Conservation (phyloP, 768 basidiomycete genomes). For the Lentinus tigrinus region DNA sequence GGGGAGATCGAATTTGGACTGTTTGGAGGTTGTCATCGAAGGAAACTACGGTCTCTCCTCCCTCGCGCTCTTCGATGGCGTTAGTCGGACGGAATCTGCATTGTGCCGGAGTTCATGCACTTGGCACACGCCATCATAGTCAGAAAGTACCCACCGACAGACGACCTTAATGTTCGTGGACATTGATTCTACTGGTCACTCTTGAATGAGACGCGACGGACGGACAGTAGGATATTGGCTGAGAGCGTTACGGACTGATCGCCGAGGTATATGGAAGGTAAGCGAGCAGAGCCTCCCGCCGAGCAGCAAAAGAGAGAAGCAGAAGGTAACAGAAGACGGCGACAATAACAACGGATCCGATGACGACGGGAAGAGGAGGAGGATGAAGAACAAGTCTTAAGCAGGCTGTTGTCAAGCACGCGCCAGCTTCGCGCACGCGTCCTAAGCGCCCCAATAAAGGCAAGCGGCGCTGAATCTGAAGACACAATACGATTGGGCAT, state of each 20-base stretch:
- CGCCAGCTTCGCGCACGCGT: slow-evolving; percentile 15
- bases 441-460: slow-evolving; percentile 17
- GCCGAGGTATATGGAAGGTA: slow-evolving; percentile 20
- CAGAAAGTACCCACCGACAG: slow-evolving; percentile 72
- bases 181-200: slow-evolving; percentile 50
- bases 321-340: slow-evolving; percentile 5
- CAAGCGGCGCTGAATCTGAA: not conserved
- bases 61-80: slow-evolving; percentile 83
- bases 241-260: slow-evolving; percentile 4
- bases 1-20: slow-evolving; percentile 73
- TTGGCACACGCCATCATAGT: not conserved
- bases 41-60: slow-evolving; percentile 85
- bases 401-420: slow-evolving; percentile 29
- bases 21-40: slow-evolving; percentile 87
- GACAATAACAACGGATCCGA: slow-evolving; percentile 7
- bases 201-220: slow-evolving; percentile 17
- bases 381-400: not conserved
- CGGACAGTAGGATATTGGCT: slow-evolving; percentile 7
- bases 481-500: not conserved
- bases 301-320: slow-evolving; percentile 10
- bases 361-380: slow-evolving; percentile 3
- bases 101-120: not conserved
- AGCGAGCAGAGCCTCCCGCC: slow-evolving; percentile 16
- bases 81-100: slow-evolving; percentile 93
- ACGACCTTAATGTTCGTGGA: slow-evolving; percentile 96